phyloP scores from a whole-genome alignment of 192 early-diverging fungal genomes.

The Phycomyces nitens region DNA sequence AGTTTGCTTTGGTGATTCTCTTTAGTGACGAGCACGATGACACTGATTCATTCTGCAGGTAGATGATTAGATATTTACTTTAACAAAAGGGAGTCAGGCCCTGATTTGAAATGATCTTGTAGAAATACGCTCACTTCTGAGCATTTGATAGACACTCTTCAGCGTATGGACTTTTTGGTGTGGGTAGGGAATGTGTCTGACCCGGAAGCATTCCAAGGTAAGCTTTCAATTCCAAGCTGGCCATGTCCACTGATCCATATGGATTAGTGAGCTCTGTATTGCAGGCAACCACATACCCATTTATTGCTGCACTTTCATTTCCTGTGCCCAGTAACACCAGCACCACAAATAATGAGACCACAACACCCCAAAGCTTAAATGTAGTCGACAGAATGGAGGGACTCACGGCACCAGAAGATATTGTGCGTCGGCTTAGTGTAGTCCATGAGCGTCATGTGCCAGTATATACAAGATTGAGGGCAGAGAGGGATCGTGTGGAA shows the following conservation, averaged over 20 bases:
- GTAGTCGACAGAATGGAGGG: constrained; percentile 71
- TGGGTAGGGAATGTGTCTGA: constrained; percentile 76
- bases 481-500: constrained; percentile 65
- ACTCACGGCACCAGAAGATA: constrained; percentile 34
- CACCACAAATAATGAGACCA: too few species aligned
- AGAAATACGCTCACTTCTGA: constrained; percentile 49
- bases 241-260: too few species aligned
- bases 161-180: constrained; percentile 32
- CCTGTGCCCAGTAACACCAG: constrained; percentile 17
- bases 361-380: too few species aligned
- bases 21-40: constrained; percentile 86
- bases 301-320: constrained; percentile 71
- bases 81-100: too few species aligned
- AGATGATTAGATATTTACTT: too few species aligned
- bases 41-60: constrained; percentile 62
- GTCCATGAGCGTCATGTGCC: constrained; percentile 57
- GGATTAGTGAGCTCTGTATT: constrained; percentile 60
- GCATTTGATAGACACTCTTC: constrained; percentile 3
- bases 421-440: constrained; percentile 45
- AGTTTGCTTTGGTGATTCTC: constrained; percentile 70
- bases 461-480: constrained; percentile 51
- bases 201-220: constrained; percentile 70
- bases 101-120: too few species aligned
- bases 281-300: constrained; percentile 77
- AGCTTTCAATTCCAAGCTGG: too few species aligned